Evolutionary conservation across 148 eudicot species (phyloP), one percentile per base, ranked within the genome.

Genomic region (Cornus suecica): DNA sequence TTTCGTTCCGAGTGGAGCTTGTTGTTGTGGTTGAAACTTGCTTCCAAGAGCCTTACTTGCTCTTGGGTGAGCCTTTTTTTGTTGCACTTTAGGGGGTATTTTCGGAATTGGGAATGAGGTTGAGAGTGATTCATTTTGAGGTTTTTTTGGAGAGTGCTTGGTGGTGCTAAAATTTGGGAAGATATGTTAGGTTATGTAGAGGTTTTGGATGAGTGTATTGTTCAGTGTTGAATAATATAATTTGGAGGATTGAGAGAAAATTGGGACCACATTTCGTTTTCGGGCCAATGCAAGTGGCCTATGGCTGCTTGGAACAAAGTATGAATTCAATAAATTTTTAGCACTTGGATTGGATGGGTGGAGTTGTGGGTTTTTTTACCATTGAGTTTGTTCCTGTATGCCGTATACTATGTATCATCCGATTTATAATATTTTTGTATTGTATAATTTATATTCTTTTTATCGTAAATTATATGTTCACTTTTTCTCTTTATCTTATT

Each of bases 41-140:
- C 45, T 69, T 86, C 89, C 41, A 86, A 51, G 54, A 78, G 76
- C 42, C 78, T 72, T 10, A 82, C 68, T 27, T 87, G 87, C 4
- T 84, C 85, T 42, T 75, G 60, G 13, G 78, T 87, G 20, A 87
- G 81, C 84, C 82, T 81, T 78, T 80, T 86, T 42, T 75, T 77
- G 32, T n/a, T 77, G 68, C 54, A 51, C 9, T 72, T 79, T 68
- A 34, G 68, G 15, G 41, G 65, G 65, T 28, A 26, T 58, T 77
- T 81, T 48, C 58, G 68, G 73, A 10, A 15, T 7, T 64, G 70
- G 63, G 76, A 71, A 51, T 54, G 68, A 27, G 64, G 67, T 51
- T 54, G 68, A 27, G 64, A 66, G 32, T 29, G 54, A 60, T 77
- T 71, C 74, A 73, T 68, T 56, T 27, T 6, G 8, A 15, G 10